phyloP scores from a whole-genome alignment of 2,329 filamentous ascomycete species.

The Colletotrichum cereale region DNA sequence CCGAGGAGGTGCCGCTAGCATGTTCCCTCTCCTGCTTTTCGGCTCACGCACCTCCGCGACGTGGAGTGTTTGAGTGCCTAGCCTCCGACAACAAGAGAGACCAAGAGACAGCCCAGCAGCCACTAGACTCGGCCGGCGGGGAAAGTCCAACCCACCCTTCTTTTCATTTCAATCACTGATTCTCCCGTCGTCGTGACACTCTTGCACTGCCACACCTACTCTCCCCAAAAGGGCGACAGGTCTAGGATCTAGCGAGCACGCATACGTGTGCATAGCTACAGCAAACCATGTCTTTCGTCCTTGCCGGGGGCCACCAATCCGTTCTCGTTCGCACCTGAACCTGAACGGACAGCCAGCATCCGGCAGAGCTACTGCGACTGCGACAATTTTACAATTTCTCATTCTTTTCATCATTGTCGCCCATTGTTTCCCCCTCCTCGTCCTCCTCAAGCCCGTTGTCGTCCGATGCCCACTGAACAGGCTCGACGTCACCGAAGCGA shows the following conservation, averaged over 20 bases:
- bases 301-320: slow-evolving; percentile 11
- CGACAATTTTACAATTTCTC: slow-evolving; percentile 6
- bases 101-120: slow-evolving; percentile 13
- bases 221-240: background rate
- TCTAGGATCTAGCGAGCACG: slow-evolving; percentile 19
- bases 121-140: slow-evolving; percentile 2
- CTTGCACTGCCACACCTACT: slow-evolving; percentile 34
- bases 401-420: background rate
- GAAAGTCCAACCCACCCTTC: background rate
- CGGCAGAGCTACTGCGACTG: background rate
- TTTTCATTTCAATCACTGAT: slow-evolving; percentile 19
- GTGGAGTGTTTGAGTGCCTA: slow-evolving; percentile 26
- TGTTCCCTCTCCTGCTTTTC: slow-evolving; percentile 15
- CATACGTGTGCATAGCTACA: slow-evolving; percentile 29
- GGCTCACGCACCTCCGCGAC: slow-evolving; percentile 31
- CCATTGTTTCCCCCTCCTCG: too few species aligned
- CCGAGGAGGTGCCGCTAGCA: slow-evolving; percentile 5
- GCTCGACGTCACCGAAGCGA: slow-evolving; percentile 28
- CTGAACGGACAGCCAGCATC: slow-evolving; percentile 20
- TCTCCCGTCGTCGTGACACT: slow-evolving; percentile 19
- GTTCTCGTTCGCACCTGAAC: background rate
- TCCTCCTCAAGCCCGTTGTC: background rate
- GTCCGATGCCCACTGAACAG: slow-evolving; percentile 18
- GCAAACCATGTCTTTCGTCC: slow-evolving; percentile 21
- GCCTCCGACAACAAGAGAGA: slow-evolving; percentile 19